Evolutionary conservation across 306 rosid genomes (phyloP).

Genomic region (Ziziphus jujuba): DNA sequence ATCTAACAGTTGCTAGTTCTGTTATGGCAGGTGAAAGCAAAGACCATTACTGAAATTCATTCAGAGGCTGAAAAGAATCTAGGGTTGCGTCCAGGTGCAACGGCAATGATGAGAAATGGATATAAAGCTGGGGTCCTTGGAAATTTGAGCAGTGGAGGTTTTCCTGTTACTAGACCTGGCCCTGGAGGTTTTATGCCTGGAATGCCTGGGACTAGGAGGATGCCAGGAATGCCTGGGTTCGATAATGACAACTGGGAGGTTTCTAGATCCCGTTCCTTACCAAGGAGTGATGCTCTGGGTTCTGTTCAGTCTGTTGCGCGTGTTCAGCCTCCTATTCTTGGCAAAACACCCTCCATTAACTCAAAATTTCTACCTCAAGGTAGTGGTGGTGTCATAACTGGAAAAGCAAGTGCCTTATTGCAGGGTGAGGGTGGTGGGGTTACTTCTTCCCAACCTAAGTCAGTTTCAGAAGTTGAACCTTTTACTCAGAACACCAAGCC

Average conservation of each 20-base stretch:
- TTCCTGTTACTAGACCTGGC: slow-evolving; percentile 34
- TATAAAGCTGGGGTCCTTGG: slow-evolving; percentile 26
- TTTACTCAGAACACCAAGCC: slow-evolving; percentile 17
- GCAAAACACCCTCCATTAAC: slow-evolving; percentile 31
- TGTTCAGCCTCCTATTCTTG: slow-evolving; percentile 23
- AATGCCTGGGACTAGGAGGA: slow-evolving; percentile 35
- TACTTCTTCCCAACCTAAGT: slow-evolving; percentile 10
- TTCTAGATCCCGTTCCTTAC: slow-evolving; percentile 27
- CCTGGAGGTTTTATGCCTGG: slow-evolving; percentile 39
- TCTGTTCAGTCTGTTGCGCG: slow-evolving; percentile 12
- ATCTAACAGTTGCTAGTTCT: slow-evolving; percentile 12
- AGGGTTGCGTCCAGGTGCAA: slow-evolving; percentile 44
- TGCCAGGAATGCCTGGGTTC: slow-evolving; percentile 45
- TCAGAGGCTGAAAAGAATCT: slow-evolving; percentile 47
- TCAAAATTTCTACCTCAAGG: slow-evolving; percentile 44
- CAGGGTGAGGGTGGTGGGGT: slow-evolving; percentile 24
- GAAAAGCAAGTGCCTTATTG: slow-evolving; percentile 42
- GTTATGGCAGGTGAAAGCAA: slow-evolving; percentile 43
- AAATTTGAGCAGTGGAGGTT: slow-evolving; percentile 28
- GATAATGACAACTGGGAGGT: slow-evolving; percentile 40
- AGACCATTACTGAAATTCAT: slow-evolving; percentile 45
- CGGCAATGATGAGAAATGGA: slow-evolving; percentile 37
- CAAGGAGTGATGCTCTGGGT: slow-evolving; percentile 23
- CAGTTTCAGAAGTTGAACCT: slow-evolving; percentile 15
- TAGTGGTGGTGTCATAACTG: slow-evolving; percentile 33